Evolutionary conservation across 148 eudicot species (phyloP), one percentile per base, ranked within the genome.

Genomic region (Chenopodium formosanum): DNA sequence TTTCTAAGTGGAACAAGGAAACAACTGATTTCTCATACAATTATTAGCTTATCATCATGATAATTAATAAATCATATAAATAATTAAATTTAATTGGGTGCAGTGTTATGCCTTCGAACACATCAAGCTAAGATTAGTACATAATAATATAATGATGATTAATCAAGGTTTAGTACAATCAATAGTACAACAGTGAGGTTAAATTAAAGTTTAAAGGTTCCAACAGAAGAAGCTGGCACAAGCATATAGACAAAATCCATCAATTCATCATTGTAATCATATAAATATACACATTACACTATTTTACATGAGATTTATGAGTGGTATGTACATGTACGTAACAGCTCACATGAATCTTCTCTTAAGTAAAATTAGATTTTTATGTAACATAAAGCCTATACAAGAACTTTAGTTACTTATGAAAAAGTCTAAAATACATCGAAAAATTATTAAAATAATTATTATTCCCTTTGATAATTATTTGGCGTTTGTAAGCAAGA

Each of bases 151-250:
- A 3, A 56, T 56, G 3, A 56, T 56, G n/a, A 46, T 22, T 72
- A 72, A 46, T 9, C 32, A 23, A 73, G 48, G 58, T 47, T 47
- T 47, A 47, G 58, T 47, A 73, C 34, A 73, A 48, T 9, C 29
- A 73, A 48, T 7, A 73, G 52, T 47, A 7, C 32, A 40, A 40
- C 44, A 40, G 44, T 40, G 44, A 40, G 44, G 44, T 40, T 40
- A 40, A 23, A 2, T 70, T 9, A 13, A 70, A 22, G 74, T 31
- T n/a, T 73, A 2, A 2, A 67, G 31, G 58, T 73, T 73, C 34
- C 56, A 73, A 23, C 20, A 47, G 32, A 73, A 73, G 76, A 73
- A 73, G 76, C 76, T 73, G 76, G 76, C 76, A 47, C 32, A 19
- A 73, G 32, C 58, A 73, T 47, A 73, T 73, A 73, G 76, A 73